Conservation (phyloP, 805 yeast genomes). For the Metschnikowia lunata region DNA sequence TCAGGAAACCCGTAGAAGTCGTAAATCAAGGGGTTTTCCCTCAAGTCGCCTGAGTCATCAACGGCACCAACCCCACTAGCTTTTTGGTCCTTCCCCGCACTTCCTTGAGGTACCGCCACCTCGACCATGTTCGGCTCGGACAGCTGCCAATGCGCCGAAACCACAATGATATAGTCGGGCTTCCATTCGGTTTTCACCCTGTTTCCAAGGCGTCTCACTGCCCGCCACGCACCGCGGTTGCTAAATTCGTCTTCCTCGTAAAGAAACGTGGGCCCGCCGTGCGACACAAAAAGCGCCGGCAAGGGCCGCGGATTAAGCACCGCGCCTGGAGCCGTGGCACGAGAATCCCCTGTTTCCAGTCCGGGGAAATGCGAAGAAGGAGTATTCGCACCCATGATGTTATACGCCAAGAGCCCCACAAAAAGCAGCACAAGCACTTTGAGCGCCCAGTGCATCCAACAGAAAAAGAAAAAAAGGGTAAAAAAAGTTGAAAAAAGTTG, state of each 20-base stretch:
- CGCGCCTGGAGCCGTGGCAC: background rate
- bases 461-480: too few species aligned
- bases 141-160: constrained; percentile 80
- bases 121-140: constrained; percentile 38
- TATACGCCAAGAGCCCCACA: too few species aligned
- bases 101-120: constrained; percentile 40
- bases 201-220: constrained; percentile 47
- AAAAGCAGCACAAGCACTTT: too few species aligned
- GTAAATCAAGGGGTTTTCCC: constrained; percentile 54
- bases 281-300: constrained; percentile 71
- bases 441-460: too few species aligned
- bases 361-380: too few species aligned
- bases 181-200: constrained; percentile 45
- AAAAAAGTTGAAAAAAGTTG: too few species aligned
- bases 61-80: background rate
- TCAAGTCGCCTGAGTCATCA: constrained; percentile 23
- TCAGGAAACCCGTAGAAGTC: constrained; percentile 74
- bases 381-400: too few species aligned
- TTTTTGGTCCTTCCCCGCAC: too few species aligned
- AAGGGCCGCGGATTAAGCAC: constrained; percentile 23
- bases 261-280: constrained; percentile 81
- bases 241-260: constrained; percentile 46
- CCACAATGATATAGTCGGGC: constrained; percentile 62
- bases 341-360: too few species aligned
- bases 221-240: constrained; percentile 60